Evolutionary conservation across 2,329 filamentous ascomycete genomes (phyloP), one percentile per base, ranked within the genome.

Genomic region (Bipolaris zeicola): DNA sequence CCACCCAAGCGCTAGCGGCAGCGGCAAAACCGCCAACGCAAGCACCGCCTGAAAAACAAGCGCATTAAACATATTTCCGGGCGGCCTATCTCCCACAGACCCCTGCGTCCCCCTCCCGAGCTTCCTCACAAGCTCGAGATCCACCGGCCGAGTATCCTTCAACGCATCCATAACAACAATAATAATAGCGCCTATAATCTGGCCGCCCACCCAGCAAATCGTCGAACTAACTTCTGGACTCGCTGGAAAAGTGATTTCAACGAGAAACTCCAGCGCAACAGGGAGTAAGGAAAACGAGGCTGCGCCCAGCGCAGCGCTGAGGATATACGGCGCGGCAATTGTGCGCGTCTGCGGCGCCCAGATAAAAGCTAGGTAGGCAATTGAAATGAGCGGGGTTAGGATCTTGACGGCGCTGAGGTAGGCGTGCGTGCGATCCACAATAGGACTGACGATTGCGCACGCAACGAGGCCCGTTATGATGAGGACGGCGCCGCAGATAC

Each of bases 401-500:
- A 89, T 63, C 69, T 91, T 91, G 75, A 96, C 87, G 22, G 88
- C 85, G 3, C 84, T 73, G 0, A 96, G 79, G 70, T 93, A 96
- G 24, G 85, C 81, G 76, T 97, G 96, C 53, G 88, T 93, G 50
- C 89, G 86, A 78, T 98, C 95, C 61, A 96, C 85, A 64, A 97
- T 82, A 0, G 94, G 94, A 0, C 89, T 91, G 0, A 87, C 83
- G 59, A 96, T 81, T 13, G 92, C 95, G 0, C 92, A 84, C 4
- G 85, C 77, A 42, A 96, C 82, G 1, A 99, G 86, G 7, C 95
- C 95, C 50, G 95, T 90, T 44, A 96, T 82, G 72, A 98, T 98
- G 33, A 98, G 84, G 7, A 98, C 77, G 0, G 90, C 95, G 62
- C 95, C 95, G 10, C 89, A 92, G 68, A 98, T 93, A 33, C 95